Percentiles rank a stretch among this genome's conserved stretches.
phyloP scores from a whole-genome alignment of 306 rosid genomes.

The Trifolium subterraneum region DNA sequence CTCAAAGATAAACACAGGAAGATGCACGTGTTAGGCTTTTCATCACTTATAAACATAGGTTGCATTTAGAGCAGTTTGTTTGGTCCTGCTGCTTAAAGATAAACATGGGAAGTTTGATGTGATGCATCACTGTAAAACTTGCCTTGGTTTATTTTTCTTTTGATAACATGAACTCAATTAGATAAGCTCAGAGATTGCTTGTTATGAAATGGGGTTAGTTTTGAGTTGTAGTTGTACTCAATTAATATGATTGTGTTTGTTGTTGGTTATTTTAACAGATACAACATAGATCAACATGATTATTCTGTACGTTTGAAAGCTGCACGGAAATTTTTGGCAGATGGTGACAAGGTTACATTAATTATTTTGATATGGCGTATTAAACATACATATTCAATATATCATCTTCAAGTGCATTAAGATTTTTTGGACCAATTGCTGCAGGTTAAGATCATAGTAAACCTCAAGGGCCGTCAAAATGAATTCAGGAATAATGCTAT shows the following conservation, averaged over 20 bases:
- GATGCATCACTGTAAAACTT: conserved; percentile 26
- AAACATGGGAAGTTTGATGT: conserved; percentile 7
- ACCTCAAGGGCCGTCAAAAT: conserved; percentile 96
- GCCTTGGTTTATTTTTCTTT: conserved; percentile 2
- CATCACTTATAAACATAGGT: conserved; percentile 1
- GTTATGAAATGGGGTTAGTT: neutral
- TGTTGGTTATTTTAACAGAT: conserved; percentile 56
- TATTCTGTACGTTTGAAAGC: conserved; percentile 96
- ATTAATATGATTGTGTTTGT: conserved; percentile 28
- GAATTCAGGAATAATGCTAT: conserved; percentile 94
- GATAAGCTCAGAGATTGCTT: conserved; percentile 18
- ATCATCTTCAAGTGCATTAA: conserved; percentile 34
- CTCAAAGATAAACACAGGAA: conserved; percentile 19
- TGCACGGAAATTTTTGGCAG: conserved; percentile 87
- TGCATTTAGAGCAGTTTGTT: conserved; percentile 39
- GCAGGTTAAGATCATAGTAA: conserved; percentile 94
- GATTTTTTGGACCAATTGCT: conserved; percentile 42
- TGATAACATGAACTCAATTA: conserved; percentile 26
- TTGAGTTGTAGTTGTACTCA: conserved; percentile 23
- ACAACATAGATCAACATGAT: conserved; percentile 96
- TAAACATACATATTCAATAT: neutral
- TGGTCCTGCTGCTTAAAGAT: conserved; percentile 24
- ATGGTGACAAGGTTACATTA: conserved; percentile 85
- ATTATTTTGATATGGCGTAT: conserved; percentile 15
- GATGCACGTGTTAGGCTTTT: conserved; percentile 6